A percentile compares a stretch with the other conserved stretches of the same genome.
phyloP scores from a whole-genome alignment of 2,329 filamentous ascomycete genomes.

The Penicillium brasilianum region DNA sequence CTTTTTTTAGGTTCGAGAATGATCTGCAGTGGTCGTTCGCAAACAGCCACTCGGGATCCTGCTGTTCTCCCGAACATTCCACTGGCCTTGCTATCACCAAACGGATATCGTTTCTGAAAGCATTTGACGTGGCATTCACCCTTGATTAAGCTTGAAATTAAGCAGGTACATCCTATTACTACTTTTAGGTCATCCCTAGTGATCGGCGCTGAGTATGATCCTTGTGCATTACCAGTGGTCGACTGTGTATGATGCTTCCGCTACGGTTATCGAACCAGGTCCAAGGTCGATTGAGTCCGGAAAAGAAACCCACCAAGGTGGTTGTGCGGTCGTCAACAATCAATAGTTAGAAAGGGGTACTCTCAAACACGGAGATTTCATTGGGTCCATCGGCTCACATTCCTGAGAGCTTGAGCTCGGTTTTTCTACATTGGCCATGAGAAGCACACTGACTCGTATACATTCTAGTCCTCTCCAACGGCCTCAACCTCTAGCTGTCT shows the following conservation, averaged over 20 bases:
- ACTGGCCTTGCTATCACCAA: not conserved
- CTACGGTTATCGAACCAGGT: too few species aligned
- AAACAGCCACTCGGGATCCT: conserved; percentile 5
- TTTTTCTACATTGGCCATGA: not conserved
- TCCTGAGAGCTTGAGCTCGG: not conserved
- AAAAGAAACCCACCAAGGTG: not conserved
- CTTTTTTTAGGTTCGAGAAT: conserved; percentile 1
- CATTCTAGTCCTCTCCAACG: not conserved
- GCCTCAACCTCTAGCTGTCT: not conserved
- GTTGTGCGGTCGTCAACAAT: not conserved
- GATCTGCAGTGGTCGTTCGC: conserved; percentile 2
- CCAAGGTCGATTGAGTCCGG: too few species aligned
- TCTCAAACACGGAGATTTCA: not conserved
- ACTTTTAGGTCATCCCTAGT: not conserved
- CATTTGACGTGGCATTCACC: not conserved
- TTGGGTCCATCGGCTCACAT: not conserved
- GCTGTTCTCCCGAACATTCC: conserved; percentile 2
- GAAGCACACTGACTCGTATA: not conserved
- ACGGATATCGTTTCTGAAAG: not conserved
- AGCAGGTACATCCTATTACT: not conserved
- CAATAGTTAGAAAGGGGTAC: not conserved
- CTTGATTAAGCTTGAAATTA: not conserved
- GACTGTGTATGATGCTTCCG: too few species aligned
- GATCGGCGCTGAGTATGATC: not conserved
- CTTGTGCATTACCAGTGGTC: not conserved